A percentile compares a stretch with the other conserved stretches of the same genome.
phyloP scores from a whole-genome alignment of 441 rosid genomes.

The Erysimum pusillum region DNA sequence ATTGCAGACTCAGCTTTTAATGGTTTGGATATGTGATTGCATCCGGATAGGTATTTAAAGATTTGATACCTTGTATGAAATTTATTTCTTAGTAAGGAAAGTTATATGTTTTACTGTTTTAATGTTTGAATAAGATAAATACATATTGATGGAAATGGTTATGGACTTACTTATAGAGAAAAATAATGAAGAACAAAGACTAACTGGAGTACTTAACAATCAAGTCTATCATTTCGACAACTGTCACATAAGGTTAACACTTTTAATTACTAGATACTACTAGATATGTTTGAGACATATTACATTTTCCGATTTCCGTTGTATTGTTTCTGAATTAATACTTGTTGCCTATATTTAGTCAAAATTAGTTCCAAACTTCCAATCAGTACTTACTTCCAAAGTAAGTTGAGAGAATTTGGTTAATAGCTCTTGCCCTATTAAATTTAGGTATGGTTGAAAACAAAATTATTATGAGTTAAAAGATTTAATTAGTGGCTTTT shows the following conservation, averaged over 20 bases:
- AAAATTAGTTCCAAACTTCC: constrained; percentile 18
- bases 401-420: constrained; percentile 1
- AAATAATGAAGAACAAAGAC: background rate
- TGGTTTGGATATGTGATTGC: background rate
- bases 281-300: constrained; percentile 6
- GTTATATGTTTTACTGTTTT: background rate
- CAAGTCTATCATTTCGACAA: constrained; percentile 7
- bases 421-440: background rate
- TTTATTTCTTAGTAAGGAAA: constrained; percentile 7
- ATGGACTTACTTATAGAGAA: constrained; percentile 1
- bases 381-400: constrained; percentile 1
- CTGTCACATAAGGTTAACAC: background rate
- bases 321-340: constrained; percentile 7
- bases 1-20: background rate
- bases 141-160: constrained; percentile 3
- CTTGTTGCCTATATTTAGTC: constrained; percentile 11
- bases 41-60: constrained; percentile 5
- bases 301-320: background rate
- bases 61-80: background rate
- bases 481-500: background rate
- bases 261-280: constrained; percentile 3
- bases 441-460: constrained; percentile 17
- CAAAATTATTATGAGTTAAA: background rate
- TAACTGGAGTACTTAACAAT: constrained; percentile 20
- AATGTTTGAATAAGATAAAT: constrained; percentile 12